phyloP scores from a whole-genome alignment of 2,329 filamentous ascomycete species.

The Diaporthe aspalathi region DNA sequence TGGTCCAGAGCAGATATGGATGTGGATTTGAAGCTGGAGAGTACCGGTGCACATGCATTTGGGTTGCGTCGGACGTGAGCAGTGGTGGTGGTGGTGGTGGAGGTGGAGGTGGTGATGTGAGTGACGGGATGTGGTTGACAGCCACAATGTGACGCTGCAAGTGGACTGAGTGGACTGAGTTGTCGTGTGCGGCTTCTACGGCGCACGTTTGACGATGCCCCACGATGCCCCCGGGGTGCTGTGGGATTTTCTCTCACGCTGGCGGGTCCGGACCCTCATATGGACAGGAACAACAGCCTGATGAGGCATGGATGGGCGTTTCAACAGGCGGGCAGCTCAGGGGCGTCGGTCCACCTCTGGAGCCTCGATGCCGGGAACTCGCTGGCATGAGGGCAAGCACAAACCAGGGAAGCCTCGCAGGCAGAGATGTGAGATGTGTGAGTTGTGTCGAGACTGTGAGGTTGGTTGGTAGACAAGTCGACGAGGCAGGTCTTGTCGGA shows the following conservation, averaged over 20 bases:
- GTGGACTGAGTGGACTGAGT: background rate
- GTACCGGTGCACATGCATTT: too few species aligned
- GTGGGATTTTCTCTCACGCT: constrained; percentile 12
- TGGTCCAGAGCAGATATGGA: background rate
- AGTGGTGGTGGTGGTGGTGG: background rate
- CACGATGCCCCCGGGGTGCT: too few species aligned
- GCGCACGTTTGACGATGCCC: background rate
- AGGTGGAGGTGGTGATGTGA: background rate
- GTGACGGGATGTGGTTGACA: constrained; percentile 10
- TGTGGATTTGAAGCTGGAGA: background rate
- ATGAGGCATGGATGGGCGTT: constrained; percentile 17
- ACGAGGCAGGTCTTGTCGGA: background rate
- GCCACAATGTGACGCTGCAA: constrained; percentile 29
- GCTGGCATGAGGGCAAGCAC: too few species aligned
- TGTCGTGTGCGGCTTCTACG: background rate
- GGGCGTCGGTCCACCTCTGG: constrained; percentile 17
- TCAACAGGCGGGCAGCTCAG: constrained; percentile 23
- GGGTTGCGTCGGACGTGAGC: background rate
- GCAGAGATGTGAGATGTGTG: too few species aligned
- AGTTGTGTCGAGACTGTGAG: background rate
- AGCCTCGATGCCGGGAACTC: background rate
- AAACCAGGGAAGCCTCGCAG: constrained; percentile 23
- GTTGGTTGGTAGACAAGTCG: too few species aligned
- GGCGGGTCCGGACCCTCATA: constrained; percentile 18
- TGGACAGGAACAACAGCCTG: constrained; percentile 24